Evolutionary conservation across 2,329 filamentous ascomycete genomes (phyloP).

Genomic region (Diplocarpon mali): DNA sequence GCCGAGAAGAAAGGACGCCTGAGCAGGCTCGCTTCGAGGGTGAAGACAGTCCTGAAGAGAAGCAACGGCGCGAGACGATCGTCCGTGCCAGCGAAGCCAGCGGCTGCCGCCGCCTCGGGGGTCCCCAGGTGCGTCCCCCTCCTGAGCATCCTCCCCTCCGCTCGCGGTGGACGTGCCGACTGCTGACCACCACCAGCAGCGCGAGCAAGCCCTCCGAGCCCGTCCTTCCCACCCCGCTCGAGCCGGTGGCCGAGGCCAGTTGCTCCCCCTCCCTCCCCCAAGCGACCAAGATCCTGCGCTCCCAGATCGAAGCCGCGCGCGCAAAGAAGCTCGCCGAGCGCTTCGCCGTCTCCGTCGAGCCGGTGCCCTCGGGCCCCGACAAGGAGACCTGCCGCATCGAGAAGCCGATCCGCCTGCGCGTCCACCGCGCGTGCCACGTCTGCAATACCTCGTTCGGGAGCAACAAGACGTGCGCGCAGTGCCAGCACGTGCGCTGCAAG

Average conservation of each 20-base stretch:
- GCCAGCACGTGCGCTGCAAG: constrained; percentile 70
- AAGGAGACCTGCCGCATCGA: constrained; percentile 43
- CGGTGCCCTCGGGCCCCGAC: constrained; percentile 12
- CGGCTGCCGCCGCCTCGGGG: constrained; percentile 2
- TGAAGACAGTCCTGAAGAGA: constrained; percentile 24
- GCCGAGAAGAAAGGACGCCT: constrained; percentile 21
- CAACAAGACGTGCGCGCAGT: constrained; percentile 63
- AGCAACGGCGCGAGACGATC: constrained; percentile 22
- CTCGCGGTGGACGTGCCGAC: background rate
- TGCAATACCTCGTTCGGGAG: constrained; percentile 66
- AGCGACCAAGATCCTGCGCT: constrained; percentile 18
- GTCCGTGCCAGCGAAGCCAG: constrained; percentile 13
- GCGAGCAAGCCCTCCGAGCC: background rate
- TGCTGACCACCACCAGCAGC: constrained; percentile 1
- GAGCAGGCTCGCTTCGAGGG: constrained; percentile 18
- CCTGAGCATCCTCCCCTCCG: background rate
- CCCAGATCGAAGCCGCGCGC: constrained; percentile 25
- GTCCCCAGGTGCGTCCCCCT: constrained; percentile 17
- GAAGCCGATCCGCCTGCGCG: constrained; percentile 67
- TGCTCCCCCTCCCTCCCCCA: constrained; percentile 3
- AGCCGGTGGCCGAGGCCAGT: background rate
- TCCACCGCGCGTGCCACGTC: constrained; percentile 69
- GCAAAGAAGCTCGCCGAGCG: constrained; percentile 28
- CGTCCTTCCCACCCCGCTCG: background rate
- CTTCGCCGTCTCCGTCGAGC: constrained; percentile 28